A percentile compares a stretch with the other conserved stretches of the same genome.
Evolutionary conservation across 139 green algal species (phyloP).

Genomic region (Spirogloea muscicola): DNA sequence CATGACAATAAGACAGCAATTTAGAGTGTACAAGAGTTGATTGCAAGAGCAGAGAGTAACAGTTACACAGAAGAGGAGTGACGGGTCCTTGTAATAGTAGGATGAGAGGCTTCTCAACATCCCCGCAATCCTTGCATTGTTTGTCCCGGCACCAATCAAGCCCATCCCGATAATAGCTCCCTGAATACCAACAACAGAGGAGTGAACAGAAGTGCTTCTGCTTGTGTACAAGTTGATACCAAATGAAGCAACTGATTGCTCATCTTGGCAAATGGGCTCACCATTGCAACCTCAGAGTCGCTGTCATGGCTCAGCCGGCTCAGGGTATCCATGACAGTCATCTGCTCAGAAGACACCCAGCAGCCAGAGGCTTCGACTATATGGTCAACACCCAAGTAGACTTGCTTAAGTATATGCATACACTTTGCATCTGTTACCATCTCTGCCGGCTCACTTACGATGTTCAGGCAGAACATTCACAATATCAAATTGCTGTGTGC

Average conservation of each 20-base stretch:
- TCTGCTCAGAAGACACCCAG: slow-evolving; percentile 46
- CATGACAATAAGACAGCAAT: too few species aligned
- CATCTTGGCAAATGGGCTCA: slow-evolving; percentile 8
- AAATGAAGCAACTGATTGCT: too few species aligned
- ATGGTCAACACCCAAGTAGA: too few species aligned
- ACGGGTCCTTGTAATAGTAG: slow-evolving; percentile 99
- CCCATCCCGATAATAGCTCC: slow-evolving; percentile 83
- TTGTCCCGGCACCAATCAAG: slow-evolving; percentile 90
- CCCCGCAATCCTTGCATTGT: slow-evolving; percentile 83
- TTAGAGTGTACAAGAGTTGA: not conserved
- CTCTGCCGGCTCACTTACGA: too few species aligned
- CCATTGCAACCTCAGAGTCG: slow-evolving; percentile 63
- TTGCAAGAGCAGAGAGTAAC: not conserved
- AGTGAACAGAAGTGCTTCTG: too few species aligned
- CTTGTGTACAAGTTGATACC: too few species aligned
- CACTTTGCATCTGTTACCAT: too few species aligned
- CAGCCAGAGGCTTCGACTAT: not conserved
- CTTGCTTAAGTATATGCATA: too few species aligned
- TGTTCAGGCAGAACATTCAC: too few species aligned
- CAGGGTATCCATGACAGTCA: slow-evolving; percentile 86
- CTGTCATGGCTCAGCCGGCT: slow-evolving; percentile 87
- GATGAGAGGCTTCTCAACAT: slow-evolving; percentile 65
- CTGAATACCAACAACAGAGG: too few species aligned
- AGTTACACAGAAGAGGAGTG: slow-evolving; percentile 76
- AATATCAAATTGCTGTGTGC: too few species aligned